phyloP scores from a whole-genome alignment of 1,284 basidiomycete genomes.

The Ceratobasidium sp. region DNA sequence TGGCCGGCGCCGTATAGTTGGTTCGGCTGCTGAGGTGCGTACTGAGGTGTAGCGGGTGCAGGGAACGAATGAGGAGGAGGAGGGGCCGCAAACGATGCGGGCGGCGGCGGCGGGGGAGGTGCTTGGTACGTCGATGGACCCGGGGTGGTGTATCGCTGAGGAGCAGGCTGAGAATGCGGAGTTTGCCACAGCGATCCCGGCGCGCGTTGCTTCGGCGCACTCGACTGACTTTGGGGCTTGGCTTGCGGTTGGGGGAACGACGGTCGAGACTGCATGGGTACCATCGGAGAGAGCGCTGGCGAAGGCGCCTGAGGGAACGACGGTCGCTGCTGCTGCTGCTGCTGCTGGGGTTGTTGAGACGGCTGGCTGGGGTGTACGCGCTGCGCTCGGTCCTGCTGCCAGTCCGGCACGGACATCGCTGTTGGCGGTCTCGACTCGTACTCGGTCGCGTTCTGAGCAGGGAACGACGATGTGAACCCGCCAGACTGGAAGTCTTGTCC shows the following conservation, averaged over 20 bases:
- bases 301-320: constrained; percentile 4
- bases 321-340: neutral
- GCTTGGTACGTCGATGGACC: too few species aligned
- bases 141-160: neutral
- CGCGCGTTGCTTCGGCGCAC: constrained; percentile 3
- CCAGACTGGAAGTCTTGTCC: too few species aligned
- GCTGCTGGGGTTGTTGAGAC: constrained; percentile 21
- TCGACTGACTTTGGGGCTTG: neutral
- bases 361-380: too few species aligned
- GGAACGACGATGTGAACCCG: too few species aligned
- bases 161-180: constrained; percentile 21
- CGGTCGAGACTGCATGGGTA: constrained; percentile 14
- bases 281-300: neutral
- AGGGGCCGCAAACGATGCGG: constrained; percentile 1
- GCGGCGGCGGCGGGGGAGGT: constrained; percentile 3
- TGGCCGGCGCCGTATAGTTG: too few species aligned
- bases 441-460: too few species aligned
- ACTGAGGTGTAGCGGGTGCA: neutral
- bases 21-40: constrained; percentile 8
- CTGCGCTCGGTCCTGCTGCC: too few species aligned
- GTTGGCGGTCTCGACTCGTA: too few species aligned
- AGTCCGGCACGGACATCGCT: too few species aligned
- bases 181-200: constrained; percentile 27
- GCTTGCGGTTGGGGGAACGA: constrained; percentile 30
- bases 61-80: constrained; percentile 22